These are phyloP conservation scores for Dioszegia aurantiaca DNA, from an alignment of 768 basidiomycete species.

Conservation along the genomic window DNA sequence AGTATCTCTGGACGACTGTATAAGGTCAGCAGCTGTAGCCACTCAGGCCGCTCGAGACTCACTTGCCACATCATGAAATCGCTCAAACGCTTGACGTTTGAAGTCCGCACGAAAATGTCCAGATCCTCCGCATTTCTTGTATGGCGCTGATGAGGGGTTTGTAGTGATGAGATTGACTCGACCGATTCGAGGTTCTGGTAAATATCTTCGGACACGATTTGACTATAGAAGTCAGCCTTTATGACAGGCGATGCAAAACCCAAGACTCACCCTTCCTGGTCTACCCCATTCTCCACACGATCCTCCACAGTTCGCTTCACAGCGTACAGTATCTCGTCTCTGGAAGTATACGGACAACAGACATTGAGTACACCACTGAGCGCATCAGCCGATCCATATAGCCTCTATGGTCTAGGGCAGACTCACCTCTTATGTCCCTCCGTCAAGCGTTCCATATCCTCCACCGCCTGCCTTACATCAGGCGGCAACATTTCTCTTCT, in stretches of 20 bases:
- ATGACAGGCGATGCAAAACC: conserved; percentile 7
- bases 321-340: conserved; percentile 85
- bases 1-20: conserved; percentile 73
- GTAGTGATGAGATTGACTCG: conserved; percentile 9
- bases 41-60: conserved; percentile 26
- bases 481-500: conserved; percentile 70
- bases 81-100: conserved; percentile 81
- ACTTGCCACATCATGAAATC: conserved; percentile 98
- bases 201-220: conserved; percentile 25
- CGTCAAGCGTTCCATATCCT: conserved; percentile 74
- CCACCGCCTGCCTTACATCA: conserved; percentile 67
- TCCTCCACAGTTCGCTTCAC: conserved; percentile 55
- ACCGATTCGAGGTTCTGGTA: conserved; percentile 29
- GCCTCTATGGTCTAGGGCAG: not conserved
- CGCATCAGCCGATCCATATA: not conserved
- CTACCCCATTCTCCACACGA: not conserved
- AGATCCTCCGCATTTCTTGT: conserved; percentile 51
- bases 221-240: conserved; percentile 19
- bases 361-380: conserved; percentile 83
- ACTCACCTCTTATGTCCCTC: conserved; percentile 66
- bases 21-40: not conserved
- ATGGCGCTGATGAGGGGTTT: not conserved
- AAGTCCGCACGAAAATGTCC: conserved; percentile 86
- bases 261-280: not conserved
- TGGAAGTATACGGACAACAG: conserved; percentile 86